Conservation (phyloP, 176 grass and related monocot species). For the Juncus inflexus region DNA sequence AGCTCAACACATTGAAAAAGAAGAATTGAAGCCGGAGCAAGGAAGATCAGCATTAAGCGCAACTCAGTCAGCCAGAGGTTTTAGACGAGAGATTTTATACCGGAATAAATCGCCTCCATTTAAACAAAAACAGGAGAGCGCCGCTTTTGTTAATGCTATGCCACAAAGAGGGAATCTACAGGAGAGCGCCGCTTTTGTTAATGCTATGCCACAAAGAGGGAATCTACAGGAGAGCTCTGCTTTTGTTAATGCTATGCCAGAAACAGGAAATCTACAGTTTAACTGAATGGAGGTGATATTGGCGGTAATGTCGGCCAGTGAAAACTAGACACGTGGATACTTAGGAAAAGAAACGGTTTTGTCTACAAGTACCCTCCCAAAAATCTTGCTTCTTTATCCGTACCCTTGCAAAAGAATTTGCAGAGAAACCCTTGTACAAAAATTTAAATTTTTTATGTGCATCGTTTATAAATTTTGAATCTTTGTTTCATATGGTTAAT, state of each 20-base stretch:
- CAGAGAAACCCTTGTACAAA: too few species aligned
- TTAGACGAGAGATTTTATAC: background rate
- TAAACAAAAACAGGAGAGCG: background rate
- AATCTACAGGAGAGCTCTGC: slow-evolving; percentile 9
- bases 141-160: background rate
- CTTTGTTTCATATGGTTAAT: too few species aligned
- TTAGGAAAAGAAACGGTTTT: background rate
- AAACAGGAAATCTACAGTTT: background rate
- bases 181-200: background rate
- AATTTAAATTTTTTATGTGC: too few species aligned
- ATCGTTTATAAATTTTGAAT: too few species aligned
- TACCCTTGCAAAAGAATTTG: too few species aligned
- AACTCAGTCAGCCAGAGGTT: slow-evolving; percentile 11
- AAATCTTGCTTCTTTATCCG: background rate
- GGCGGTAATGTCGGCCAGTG: background rate
- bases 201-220: slow-evolving; percentile 8
- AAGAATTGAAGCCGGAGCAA: background rate
- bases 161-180: too few species aligned
- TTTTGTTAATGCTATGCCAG: background rate
- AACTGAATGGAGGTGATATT: background rate
- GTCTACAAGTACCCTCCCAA: background rate
- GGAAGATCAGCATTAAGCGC: slow-evolving; percentile 1
- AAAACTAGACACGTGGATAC: background rate
- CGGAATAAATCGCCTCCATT: background rate
- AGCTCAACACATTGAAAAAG: slow-evolving; percentile 2